phyloP scores from a whole-genome alignment of 1,284 basidiomycete genomes.

The Neonothopanus nambi region DNA sequence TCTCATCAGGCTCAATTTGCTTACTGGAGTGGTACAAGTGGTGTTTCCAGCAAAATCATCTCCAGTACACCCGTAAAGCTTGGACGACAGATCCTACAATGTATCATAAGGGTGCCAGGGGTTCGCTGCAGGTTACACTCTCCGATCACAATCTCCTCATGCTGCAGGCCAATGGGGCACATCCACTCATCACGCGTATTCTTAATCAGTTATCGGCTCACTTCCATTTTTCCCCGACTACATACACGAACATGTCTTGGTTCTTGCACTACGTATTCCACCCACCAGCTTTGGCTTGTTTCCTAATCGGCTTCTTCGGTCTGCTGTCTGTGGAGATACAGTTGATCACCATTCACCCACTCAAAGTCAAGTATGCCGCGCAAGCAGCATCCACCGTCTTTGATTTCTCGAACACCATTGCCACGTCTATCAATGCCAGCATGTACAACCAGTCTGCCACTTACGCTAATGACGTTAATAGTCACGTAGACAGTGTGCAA shows the following conservation, averaged over 20 bases:
- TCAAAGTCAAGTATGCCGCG: constrained; percentile 63
- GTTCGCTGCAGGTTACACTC: constrained; percentile 55
- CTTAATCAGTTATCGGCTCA: constrained; percentile 51
- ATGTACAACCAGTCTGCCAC: constrained; percentile 77
- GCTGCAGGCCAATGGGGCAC: constrained; percentile 62
- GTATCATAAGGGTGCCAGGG: constrained; percentile 36
- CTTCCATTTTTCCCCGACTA: constrained; percentile 55
- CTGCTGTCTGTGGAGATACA: constrained; percentile 89
- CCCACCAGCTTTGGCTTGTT: constrained; percentile 84
- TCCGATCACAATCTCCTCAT: constrained; percentile 76
- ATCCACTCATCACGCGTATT: constrained; percentile 71
- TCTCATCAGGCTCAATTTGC: constrained; percentile 65
- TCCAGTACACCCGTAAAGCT: constrained; percentile 70
- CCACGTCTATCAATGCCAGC: constrained; percentile 74
- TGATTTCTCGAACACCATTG: constrained; percentile 72
- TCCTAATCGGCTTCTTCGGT: constrained; percentile 89
- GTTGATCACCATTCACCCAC: constrained; percentile 70
- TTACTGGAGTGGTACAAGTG: constrained; percentile 81
- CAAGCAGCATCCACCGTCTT: constrained; percentile 60
- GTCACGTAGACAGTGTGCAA: constrained; percentile 68
- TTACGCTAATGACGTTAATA: constrained; percentile 80
- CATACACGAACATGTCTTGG: constrained; percentile 73
- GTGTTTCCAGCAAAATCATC: constrained; percentile 62
- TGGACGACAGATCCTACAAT: constrained; percentile 73
- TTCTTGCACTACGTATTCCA: constrained; percentile 90